A percentile compares a stretch with the other conserved stretches of the same genome.
Evolutionary conservation across 2,329 filamentous ascomycete species (phyloP).

Genomic region (Colletotrichum agaves): DNA sequence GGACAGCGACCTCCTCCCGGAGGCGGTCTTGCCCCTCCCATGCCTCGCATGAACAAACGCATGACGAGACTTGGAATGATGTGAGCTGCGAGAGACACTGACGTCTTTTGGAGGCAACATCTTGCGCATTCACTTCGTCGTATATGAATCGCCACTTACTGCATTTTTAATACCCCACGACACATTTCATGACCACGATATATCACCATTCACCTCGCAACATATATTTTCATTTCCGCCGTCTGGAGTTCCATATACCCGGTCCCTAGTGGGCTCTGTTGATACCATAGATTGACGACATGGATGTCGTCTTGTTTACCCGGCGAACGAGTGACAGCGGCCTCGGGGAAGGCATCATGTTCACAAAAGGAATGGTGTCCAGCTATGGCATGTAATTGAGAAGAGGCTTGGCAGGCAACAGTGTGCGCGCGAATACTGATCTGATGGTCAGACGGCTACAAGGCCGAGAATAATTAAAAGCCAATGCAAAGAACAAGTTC

Average conservation of each 20-base stretch:
- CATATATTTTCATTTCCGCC: conserved; percentile 27
- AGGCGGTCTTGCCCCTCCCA: conserved; percentile 41
- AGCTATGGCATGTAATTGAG: neutral
- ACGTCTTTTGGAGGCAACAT: neutral
- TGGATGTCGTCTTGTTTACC: conserved; percentile 11
- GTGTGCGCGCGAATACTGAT: conserved; percentile 2
- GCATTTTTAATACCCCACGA: conserved; percentile 31
- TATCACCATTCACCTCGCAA: conserved; percentile 19
- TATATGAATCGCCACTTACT: conserved; percentile 20
- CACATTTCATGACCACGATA: conserved; percentile 35
- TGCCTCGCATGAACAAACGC: conserved; percentile 69
- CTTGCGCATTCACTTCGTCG: conserved; percentile 20
- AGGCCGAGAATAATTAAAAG: conserved; percentile 23
- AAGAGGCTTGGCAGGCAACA: conserved; percentile 22
- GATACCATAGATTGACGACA: conserved; percentile 31
- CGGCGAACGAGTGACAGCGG: conserved; percentile 2
- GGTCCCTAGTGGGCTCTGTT: conserved; percentile 36
- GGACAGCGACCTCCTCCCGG: conserved; percentile 38
- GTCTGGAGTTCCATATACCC: conserved; percentile 39
- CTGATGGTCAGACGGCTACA: neutral
- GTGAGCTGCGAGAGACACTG: conserved; percentile 42
- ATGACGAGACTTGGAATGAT: conserved; percentile 71
- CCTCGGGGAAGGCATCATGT: neutral
- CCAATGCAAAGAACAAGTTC: conserved; percentile 8
- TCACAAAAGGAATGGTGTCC: neutral